Base-by-base conservation (phyloP, 306 rosid genomes). In the Astragalus glycyphyllos region DNA sequence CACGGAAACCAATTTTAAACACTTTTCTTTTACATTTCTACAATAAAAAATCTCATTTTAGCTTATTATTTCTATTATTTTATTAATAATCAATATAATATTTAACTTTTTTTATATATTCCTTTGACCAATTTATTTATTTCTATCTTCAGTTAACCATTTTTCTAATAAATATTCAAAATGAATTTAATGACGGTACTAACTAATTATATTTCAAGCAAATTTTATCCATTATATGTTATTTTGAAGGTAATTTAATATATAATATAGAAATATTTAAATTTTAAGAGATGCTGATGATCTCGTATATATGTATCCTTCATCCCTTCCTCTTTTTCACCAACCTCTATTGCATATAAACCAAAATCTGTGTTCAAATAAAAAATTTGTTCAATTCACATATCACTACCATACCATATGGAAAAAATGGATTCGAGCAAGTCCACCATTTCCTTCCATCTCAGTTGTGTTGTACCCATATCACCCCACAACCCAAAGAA, bases 401-500 rank as follows among this genome's bases (percentile, higher is more conserved):
- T 54, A 5, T 4, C 8, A 20, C 60, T n/a, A 35, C 7, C 56
- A 53, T n/a, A 35, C 7, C 56, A 53, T 40, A 4, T 31, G 48
- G 31, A 26, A 26, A 26, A 26, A 26, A 26, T 26, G 31, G 31
- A 26, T 1, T 26, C 3, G 0, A 13, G 41, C 41, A 62, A 17
- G 4, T 47, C 63, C 5, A 12, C 29, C 58, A 14, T 81, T 7
- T 72, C 53, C 62, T 6, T 80, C 20, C 80, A 74, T 13, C 13
- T 79, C 42, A 50, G 48, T 0, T 73, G 83, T 15, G 8, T 61
- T 51, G 65, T 79, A 5, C 79, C 66, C 5, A 14, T 58, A 4
- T 68, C 17, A 8, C 65, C 65, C 5, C 8, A 4, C 4, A 38
- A 14, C 26, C 35, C 79, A 20, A 60, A 63, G 53, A 66, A 60